A percentile compares a stretch with the other conserved stretches of the same genome.
Conservation (phyloP, 2,329 filamentous ascomycete genomes). For the Hypoxylon sp. region DNA sequence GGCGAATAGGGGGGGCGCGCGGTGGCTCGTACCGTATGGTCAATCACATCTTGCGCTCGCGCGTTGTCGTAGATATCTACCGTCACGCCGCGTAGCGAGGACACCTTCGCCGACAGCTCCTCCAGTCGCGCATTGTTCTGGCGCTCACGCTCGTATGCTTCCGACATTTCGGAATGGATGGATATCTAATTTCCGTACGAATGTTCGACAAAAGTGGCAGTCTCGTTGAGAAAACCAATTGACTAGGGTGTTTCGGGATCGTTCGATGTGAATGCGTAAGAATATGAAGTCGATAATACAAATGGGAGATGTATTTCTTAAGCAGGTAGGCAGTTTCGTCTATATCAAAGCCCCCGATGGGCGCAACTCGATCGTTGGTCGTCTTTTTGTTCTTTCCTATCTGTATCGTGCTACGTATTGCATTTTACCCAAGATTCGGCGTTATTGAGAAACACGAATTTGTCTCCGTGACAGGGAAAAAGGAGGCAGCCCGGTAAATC, state of each 20-base stretch:
- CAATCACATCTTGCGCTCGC: slow-evolving; percentile 84
- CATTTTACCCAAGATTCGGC: slow-evolving; percentile 22
- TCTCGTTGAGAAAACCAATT: too few species aligned
- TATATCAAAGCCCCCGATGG: slow-evolving; percentile 9
- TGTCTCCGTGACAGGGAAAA: slow-evolving; percentile 27
- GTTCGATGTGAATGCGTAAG: slow-evolving; percentile 8
- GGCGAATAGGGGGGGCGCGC: not conserved
- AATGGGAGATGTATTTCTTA: too few species aligned
- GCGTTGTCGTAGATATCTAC: slow-evolving; percentile 98
- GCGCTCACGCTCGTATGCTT: slow-evolving; percentile 80
- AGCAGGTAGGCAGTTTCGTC: slow-evolving; percentile 3
- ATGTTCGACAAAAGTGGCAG: too few species aligned
- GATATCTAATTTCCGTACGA: slow-evolving; percentile 1
- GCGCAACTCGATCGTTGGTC: slow-evolving; percentile 24
- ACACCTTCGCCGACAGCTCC: slow-evolving; percentile 90
- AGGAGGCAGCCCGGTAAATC: slow-evolving; percentile 33
- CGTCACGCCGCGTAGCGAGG: slow-evolving; percentile 89
- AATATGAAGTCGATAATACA: too few species aligned
- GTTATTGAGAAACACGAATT: slow-evolving; percentile 12
- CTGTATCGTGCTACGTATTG: slow-evolving; percentile 19
- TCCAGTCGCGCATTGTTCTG: slow-evolving; percentile 97
- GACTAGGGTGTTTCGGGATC: not conserved
- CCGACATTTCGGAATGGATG: slow-evolving; percentile 65
- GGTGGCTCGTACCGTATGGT: slow-evolving; percentile 73
- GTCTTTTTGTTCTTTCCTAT: slow-evolving; percentile 24